Percentiles rank a stretch among this genome's conserved stretches.
Conservation (phyloP, 129 eudicot genomes). For the Oenanthe sinensis region DNA sequence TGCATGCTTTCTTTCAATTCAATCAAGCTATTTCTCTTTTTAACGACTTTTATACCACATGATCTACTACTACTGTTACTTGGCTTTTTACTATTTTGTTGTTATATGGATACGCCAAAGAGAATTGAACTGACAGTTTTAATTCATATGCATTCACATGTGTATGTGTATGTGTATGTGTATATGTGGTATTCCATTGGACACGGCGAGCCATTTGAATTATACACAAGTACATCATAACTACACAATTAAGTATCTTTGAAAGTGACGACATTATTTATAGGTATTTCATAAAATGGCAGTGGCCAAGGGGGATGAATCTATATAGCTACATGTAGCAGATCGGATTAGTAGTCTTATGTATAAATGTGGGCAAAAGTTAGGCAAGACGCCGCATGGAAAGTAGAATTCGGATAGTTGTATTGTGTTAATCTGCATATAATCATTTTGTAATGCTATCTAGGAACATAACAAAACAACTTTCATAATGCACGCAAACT, state of each 20-base stretch:
- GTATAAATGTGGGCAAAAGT: neutral
- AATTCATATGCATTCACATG: too few species aligned
- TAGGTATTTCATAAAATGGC: neutral
- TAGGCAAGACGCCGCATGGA: slow-evolving; percentile 6
- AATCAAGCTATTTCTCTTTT: neutral
- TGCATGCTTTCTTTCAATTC: neutral
- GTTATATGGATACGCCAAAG: too few species aligned
- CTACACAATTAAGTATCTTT: too few species aligned
- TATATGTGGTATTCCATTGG: too few species aligned
- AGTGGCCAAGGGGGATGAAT: neutral
- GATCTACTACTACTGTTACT: neutral
- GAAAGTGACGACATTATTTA: too few species aligned
- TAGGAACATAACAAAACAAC: neutral
- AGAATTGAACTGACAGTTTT: too few species aligned
- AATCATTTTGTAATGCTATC: neutral
- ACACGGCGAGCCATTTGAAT: too few species aligned
- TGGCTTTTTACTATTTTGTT: too few species aligned
- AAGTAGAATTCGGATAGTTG: neutral
- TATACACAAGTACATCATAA: too few species aligned
- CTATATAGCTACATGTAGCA: neutral
- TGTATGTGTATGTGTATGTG: too few species aligned
- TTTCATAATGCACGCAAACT: neutral
- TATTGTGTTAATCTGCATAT: neutral
- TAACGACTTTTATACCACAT: neutral
- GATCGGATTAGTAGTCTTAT: neutral